Evolutionary conservation across 345 rosid species (phyloP).

Genomic region (Crucihimalaya himalaica): DNA sequence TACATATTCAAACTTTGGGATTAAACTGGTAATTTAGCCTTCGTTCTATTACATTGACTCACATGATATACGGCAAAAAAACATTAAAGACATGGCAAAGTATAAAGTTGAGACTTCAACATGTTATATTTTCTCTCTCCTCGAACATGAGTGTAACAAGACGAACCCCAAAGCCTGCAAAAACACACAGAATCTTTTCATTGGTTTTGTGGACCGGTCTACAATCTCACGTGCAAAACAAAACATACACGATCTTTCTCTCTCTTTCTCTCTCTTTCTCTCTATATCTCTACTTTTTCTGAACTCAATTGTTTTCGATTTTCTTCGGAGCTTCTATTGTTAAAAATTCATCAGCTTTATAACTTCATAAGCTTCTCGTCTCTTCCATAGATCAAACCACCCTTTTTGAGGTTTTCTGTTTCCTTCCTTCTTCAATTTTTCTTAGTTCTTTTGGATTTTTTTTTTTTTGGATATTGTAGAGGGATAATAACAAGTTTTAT

Average conservation of each 20-base stretch:
- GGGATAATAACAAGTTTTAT: constrained; percentile 23
- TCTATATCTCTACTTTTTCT: constrained; percentile 6
- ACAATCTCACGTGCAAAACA: constrained; percentile 45
- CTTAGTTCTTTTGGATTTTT: not conserved
- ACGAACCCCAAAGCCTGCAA: constrained; percentile 44
- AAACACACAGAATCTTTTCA: constrained; percentile 45
- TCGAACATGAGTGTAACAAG: constrained; percentile 42
- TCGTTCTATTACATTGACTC: constrained; percentile 8
- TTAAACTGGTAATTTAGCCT: not conserved
- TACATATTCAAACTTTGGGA: not conserved
- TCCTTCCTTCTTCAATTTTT: constrained; percentile 17
- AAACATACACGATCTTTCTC: constrained; percentile 19
- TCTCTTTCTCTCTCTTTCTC: not conserved
- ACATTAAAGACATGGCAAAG: constrained; percentile 22
- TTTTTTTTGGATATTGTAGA: not conserved
- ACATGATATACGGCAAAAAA: constrained; percentile 29
- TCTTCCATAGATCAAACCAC: constrained; percentile 32
- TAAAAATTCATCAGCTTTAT: constrained; percentile 10
- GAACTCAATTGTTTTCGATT: constrained; percentile 25
- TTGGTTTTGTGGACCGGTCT: constrained; percentile 44
- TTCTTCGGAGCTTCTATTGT: constrained; percentile 21
- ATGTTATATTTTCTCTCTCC: constrained; percentile 32
- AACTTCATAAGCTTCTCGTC: constrained; percentile 31
- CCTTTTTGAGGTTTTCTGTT: not conserved
- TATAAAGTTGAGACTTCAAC: constrained; percentile 30